Percentiles rank a stretch among this genome's conserved stretches.
phyloP scores from a whole-genome alignment of 306 rosid genomes.

The Cucurbita argyrosperma region DNA sequence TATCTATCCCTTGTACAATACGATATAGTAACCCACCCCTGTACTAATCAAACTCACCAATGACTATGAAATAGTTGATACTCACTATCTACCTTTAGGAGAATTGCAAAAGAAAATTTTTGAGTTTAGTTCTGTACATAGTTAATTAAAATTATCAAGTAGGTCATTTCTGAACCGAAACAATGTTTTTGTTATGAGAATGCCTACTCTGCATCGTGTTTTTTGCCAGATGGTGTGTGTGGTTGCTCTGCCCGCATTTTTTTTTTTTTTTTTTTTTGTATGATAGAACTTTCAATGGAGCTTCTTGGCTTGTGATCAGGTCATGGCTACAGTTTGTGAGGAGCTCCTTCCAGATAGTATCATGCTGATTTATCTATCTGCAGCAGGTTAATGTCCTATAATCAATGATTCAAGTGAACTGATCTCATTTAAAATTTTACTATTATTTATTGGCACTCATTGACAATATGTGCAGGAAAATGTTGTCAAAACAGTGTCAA shows the following conservation, averaged over 20 bases:
- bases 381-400: conserved; percentile 54
- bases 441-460: conserved; percentile 9
- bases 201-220: too few relatives aligned
- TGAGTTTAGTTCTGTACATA: too few relatives aligned
- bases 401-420: conserved; percentile 9
- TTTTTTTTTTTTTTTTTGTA: background rate
- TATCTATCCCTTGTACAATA: too few relatives aligned
- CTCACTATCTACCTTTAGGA: too few relatives aligned
- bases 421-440: background rate
- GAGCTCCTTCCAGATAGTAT: conserved; percentile 81
- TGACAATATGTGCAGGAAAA: conserved; percentile 52
- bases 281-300: background rate
- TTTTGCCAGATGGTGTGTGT: too few relatives aligned
- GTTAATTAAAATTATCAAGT: too few relatives aligned
- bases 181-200: too few relatives aligned
- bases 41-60: too few relatives aligned
- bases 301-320: conserved; percentile 27
- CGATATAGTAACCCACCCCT: too few relatives aligned
- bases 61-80: too few relatives aligned
- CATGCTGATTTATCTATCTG: conserved; percentile 72
- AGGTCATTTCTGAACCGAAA: too few relatives aligned
- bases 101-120: too few relatives aligned
- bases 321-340: conserved; percentile 92
- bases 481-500: conserved; percentile 33
- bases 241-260: background rate